These are phyloP conservation scores for Nemophila menziesii DNA, from an alignment of 257 asterid species.

Conservation along the genomic window DNA sequence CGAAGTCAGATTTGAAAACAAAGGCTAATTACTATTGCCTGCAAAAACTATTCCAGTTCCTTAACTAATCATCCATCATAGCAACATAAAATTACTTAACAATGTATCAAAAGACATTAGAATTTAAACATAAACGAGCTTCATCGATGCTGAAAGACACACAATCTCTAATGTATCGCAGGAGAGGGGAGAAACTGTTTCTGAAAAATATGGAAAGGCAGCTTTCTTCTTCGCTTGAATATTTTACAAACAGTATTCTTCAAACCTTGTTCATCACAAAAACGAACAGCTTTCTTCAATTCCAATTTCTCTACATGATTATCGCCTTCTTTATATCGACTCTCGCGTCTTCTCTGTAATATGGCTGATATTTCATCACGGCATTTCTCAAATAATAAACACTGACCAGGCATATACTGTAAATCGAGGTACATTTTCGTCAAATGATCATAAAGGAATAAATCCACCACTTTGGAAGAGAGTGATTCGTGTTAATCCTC, in stretches of 20 bases:
- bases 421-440: neutral
- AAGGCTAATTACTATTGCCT: too few species aligned
- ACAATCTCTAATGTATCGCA: too few species aligned
- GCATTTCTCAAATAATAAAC: neutral
- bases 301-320: neutral
- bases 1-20: too few species aligned
- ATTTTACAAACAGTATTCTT: neutral
- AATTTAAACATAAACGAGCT: too few species aligned
- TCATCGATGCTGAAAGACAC: too few species aligned
- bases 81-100: too few species aligned
- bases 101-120: too few species aligned
- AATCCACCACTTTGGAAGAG: neutral
- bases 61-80: too few species aligned
- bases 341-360: neutral
- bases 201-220: neutral
- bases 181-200: neutral
- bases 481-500: slow-evolving; percentile 10
- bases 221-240: neutral
- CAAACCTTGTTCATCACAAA: neutral
- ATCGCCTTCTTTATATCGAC: neutral
- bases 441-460: neutral
- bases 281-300: neutral
- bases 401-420: too few species aligned
- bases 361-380: neutral
- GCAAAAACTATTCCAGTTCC: too few species aligned